Percentiles rank a stretch among this genome's conserved stretches.
Conservation (phyloP, 805 yeast genomes). For the Saccharomycopsis microspora region DNA sequence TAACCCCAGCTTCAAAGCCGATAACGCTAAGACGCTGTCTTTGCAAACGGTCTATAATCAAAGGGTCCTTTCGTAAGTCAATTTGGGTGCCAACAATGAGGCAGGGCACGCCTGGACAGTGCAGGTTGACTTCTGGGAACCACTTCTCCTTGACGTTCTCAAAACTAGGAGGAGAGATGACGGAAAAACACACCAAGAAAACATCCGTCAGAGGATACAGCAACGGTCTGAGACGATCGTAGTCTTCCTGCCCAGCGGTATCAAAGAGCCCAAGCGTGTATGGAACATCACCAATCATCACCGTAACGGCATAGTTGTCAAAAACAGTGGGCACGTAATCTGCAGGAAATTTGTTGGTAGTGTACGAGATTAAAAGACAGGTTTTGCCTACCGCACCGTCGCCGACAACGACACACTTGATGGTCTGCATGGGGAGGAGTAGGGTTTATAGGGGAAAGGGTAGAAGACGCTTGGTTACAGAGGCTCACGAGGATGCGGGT, state of each 20-base stretch:
- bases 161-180: conserved; percentile 92
- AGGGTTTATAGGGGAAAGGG: too few species aligned
- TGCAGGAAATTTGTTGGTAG: conserved; percentile 94
- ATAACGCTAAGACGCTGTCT: conserved; percentile 87
- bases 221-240: conserved; percentile 92
- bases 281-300: conserved; percentile 96
- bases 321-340: conserved; percentile 99
- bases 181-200: conserved; percentile 89
- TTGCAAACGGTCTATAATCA: conserved; percentile 77
- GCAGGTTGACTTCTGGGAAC: conserved; percentile 98
- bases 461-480: too few species aligned
- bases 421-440: conserved; percentile 29
- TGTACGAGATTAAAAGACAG: conserved; percentile 88
- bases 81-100: conserved; percentile 94
- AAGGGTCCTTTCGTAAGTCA: conserved; percentile 89
- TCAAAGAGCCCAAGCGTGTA: conserved; percentile 95
- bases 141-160: conserved; percentile 97
- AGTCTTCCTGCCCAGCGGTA: conserved; percentile 99
- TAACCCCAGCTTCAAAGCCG: conserved; percentile 78
- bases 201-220: conserved; percentile 97
- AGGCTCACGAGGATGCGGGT: too few species aligned
- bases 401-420: conserved; percentile 97
- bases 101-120: conserved; percentile 97
- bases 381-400: conserved; percentile 99
- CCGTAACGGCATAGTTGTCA: conserved; percentile 90